These are phyloP conservation scores for Cordyceps cicadae DNA, from an alignment of 2,329 filamentous ascomycete genomes.

Conservation along the genomic window DNA sequence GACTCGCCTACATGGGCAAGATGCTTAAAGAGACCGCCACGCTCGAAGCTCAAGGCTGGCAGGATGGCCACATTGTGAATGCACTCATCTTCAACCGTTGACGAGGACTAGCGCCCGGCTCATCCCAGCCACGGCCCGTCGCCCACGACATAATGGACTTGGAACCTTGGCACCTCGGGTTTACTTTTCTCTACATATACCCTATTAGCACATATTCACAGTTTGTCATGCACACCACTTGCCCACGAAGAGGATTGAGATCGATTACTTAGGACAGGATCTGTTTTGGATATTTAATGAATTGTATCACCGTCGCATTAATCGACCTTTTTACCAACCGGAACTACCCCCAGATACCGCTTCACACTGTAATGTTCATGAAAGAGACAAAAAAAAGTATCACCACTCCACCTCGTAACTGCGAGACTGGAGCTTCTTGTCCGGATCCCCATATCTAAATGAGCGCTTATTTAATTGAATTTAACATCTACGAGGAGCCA, in stretches of 20 bases:
- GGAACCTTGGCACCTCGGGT: constrained; percentile 7
- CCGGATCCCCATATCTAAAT: constrained; percentile 9
- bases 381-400: not conserved
- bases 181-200: constrained; percentile 3
- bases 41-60: constrained; percentile 65
- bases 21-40: constrained; percentile 62
- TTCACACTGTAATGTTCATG: not conserved
- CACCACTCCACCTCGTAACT: not conserved
- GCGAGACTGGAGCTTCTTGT: not conserved
- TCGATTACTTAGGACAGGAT: not conserved
- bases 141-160: not conserved
- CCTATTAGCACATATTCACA: not conserved
- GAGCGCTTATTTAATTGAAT: constrained; percentile 7
- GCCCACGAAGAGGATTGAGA: not conserved
- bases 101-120: constrained; percentile 1
- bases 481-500: constrained; percentile 28
- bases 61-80: constrained; percentile 66
- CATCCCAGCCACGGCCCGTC: not conserved
- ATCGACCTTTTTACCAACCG: not conserved
- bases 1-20: constrained; percentile 73
- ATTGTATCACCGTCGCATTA: not conserved
- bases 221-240: not conserved
- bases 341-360: not conserved
- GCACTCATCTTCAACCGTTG: constrained; percentile 57
- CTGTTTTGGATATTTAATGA: not conserved